Evolutionary conservation across 805 yeast species (phyloP), one percentile per base, ranked within the genome.

Genomic region (Candida ponderosae): DNA sequence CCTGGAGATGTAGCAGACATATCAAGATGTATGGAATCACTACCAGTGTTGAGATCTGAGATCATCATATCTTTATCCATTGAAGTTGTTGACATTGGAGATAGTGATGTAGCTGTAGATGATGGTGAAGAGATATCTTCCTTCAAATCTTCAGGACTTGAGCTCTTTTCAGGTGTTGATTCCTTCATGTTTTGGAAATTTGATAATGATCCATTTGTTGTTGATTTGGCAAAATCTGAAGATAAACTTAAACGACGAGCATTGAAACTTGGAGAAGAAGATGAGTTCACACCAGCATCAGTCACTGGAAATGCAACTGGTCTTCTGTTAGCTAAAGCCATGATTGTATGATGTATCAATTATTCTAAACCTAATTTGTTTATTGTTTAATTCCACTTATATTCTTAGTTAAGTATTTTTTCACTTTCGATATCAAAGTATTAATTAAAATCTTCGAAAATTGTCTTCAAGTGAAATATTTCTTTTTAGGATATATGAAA

Each of bases 311-410:
- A 63, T 27, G 69, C 73, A 37, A 74, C 66, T 20, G 81, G 81
- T 67, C 81, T 74, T 65, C 79, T 71, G 53, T 76, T 79, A 43
- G 83, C 76, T 61, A 76, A 66, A 40, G 83, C 83, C 83, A 76
- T 76, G 33, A 21, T 51, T 18, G 18, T 13, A n/a, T n/a, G n/a
- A 9, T 24, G 9, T 9, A 9, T 24, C 11, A 9, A 9, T 9
- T 24, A 13, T 24, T 24, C 27, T 9, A 9, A 9, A 9, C 13
- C 11, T 24, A 24, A 9, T 13, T 24, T 9, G 9, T 24, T 24
- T 24, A 9, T 24, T 13, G 27, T 24, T 9, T 9, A 24, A 24
- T 9, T 24, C 27, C 9, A 24, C 11, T 24, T 24, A 13, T 13
- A 24, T 9, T 9, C 27, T 24, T 9, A 24, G 9, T 24, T 24